Evolutionary conservation across 495 filamentous ascomycete genomes (phyloP).

Genomic region (Melanomma pulvis-pyrius): DNA sequence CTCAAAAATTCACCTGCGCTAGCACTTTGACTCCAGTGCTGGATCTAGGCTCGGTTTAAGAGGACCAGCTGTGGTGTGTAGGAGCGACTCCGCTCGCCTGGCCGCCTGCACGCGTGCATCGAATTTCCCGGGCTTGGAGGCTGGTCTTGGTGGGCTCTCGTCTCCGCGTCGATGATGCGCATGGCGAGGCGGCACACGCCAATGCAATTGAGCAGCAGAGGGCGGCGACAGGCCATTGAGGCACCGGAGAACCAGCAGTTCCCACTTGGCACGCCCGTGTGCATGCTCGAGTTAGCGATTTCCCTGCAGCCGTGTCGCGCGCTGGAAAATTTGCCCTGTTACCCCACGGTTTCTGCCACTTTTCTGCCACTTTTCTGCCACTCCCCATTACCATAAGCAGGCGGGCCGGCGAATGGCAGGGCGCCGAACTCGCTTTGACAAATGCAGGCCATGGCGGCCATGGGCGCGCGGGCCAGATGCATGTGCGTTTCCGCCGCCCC

Average conservation of each 20-base stretch:
- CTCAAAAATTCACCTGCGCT: constrained; percentile 34
- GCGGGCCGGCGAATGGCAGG: constrained; percentile 22
- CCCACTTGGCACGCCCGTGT: constrained; percentile 18
- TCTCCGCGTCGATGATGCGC: neutral
- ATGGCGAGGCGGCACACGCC: constrained; percentile 19
- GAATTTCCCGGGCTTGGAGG: constrained; percentile 17
- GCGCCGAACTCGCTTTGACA: constrained; percentile 33
- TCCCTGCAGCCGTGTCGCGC: constrained; percentile 37
- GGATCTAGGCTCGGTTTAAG: constrained; percentile 27
- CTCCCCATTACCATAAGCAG: constrained; percentile 26
- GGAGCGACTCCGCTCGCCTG: constrained; percentile 16
- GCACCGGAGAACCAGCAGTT: neutral
- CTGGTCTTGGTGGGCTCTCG: constrained; percentile 23
- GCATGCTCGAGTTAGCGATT: constrained; percentile 22
- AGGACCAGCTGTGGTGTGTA: constrained; percentile 15
- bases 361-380: too few species aligned
- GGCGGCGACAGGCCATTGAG: neutral
- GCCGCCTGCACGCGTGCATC: constrained; percentile 26
- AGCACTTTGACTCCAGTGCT: constrained; percentile 26
- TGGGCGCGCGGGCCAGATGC: constrained; percentile 31
- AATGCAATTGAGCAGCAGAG: neutral
- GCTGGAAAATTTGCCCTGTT: constrained; percentile 34
- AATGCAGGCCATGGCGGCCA: constrained; percentile 20
- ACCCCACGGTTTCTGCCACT: constrained; percentile 41
- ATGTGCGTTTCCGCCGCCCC: constrained; percentile 32